Evolutionary conservation across 2,329 filamentous ascomycete genomes (phyloP).

Genomic region (Ophiognomonia clavigignenti-juglandacearum): DNA sequence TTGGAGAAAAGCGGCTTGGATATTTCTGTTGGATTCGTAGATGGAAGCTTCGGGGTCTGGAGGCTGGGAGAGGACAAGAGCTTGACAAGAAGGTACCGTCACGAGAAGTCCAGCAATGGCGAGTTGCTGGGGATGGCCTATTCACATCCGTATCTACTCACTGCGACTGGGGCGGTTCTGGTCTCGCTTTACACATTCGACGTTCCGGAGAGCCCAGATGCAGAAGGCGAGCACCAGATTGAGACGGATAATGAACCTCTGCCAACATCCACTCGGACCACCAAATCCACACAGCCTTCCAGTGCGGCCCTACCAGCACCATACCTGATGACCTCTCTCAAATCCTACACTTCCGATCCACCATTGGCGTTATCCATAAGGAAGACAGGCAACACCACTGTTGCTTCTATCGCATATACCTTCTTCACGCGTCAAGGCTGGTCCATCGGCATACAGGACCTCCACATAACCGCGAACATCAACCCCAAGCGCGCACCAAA

Average conservation of each 20-base stretch:
- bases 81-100: conserved; percentile 50
- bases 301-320: conserved; percentile 33
- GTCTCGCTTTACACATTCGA: conserved; percentile 72
- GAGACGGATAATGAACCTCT: not conserved
- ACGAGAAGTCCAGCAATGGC: conserved; percentile 58
- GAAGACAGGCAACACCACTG: conserved; percentile 55
- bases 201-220: conserved; percentile 17
- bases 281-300: not conserved
- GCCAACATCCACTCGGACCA: not conserved
- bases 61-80: conserved; percentile 41
- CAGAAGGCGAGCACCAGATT: conserved; percentile 1
- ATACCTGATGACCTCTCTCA: conserved; percentile 68
- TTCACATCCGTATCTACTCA: conserved; percentile 70
- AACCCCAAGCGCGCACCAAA: conserved; percentile 21
- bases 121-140: conserved; percentile 67
- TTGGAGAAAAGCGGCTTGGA: conserved; percentile 43
- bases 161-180: conserved; percentile 68
- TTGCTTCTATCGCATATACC: conserved; percentile 85
- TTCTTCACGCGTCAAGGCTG: conserved; percentile 75
- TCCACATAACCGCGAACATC: conserved; percentile 49
- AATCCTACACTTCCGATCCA: conserved; percentile 72
- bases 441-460: conserved; percentile 88
- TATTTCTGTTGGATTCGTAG: conserved; percentile 64
- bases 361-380: conserved; percentile 81
- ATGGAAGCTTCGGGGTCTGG: conserved; percentile 71